Evolutionary conservation across 2,329 filamentous ascomycete species (phyloP).

Genomic region (Orbilia brochopaga): DNA sequence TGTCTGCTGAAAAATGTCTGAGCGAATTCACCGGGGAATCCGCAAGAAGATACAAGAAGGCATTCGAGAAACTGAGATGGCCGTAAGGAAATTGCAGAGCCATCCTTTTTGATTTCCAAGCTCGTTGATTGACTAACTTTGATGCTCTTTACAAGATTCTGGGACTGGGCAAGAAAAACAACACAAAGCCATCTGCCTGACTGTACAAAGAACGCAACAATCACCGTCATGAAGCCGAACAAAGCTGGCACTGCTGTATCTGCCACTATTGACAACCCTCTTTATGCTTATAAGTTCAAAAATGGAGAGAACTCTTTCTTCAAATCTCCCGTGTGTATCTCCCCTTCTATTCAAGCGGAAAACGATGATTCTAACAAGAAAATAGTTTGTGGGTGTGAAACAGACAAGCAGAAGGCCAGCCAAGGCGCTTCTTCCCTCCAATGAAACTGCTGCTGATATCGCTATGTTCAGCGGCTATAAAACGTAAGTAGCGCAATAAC

Average conservation of each 20-base stretch:
- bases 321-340: constrained; percentile 23
- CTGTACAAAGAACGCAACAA: constrained; percentile 14
- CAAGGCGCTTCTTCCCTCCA: neutral
- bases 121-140: neutral
- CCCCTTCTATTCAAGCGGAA: constrained; percentile 1
- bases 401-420: constrained; percentile 16
- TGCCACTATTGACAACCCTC: constrained; percentile 38
- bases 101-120: neutral
- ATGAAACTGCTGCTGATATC: constrained; percentile 40
- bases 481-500: constrained; percentile 18
- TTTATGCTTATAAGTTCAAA: constrained; percentile 19
- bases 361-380: constrained; percentile 2
- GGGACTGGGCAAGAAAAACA: constrained; percentile 52
- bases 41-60: constrained; percentile 47
- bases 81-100: constrained; percentile 47
- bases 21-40: no score
- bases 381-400: constrained; percentile 11
- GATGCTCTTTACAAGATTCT: constrained; percentile 48
- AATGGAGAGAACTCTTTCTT: constrained; percentile 26
- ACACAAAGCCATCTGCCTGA: constrained; percentile 48
- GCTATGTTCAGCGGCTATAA: constrained; percentile 51
- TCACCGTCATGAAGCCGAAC: constrained; percentile 46
- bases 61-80: constrained; percentile 51
- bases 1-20: no score
- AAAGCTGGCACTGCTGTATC: constrained; percentile 7